These are phyloP conservation scores for Vanrija humicola DNA, from an alignment of 1,284 basidiomycete species.

Conservation along the genomic window DNA sequence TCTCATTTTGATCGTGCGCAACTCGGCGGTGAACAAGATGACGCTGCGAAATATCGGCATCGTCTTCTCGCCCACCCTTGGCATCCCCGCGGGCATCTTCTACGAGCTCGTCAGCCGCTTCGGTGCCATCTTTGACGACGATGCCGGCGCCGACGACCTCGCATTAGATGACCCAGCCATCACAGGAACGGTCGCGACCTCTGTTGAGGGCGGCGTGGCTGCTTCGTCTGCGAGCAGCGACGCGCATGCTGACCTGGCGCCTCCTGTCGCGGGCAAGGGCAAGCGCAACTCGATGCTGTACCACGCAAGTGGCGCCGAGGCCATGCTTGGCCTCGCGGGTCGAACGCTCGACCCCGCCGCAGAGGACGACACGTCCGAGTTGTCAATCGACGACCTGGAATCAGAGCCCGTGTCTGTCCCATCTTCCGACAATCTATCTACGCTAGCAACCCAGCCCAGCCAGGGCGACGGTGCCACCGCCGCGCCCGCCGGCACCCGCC, in stretches of 20 bases:
- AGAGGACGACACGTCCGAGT: constrained; percentile 12
- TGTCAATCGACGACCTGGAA: constrained; percentile 16
- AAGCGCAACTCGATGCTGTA: constrained; percentile 48
- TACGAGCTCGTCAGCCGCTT: constrained; percentile 88
- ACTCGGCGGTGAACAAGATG: constrained; percentile 93
- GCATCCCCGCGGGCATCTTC: constrained; percentile 91
- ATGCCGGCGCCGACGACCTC: constrained; percentile 36
- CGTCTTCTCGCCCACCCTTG: constrained; percentile 91
- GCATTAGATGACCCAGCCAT: constrained; percentile 8
- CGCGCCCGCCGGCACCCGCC: no score
- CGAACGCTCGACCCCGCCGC: constrained; percentile 37
- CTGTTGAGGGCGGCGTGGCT: constrained; percentile 35
- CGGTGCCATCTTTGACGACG: constrained; percentile 75
- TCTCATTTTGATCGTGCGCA: constrained; percentile 89
- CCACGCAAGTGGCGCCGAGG: constrained; percentile 43
- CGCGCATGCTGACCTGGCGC: neutral
- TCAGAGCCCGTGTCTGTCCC: constrained; percentile 3
- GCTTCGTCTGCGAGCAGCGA: neutral
- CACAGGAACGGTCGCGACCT: constrained; percentile 19
- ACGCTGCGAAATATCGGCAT: constrained; percentile 98
- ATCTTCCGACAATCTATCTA: no score
- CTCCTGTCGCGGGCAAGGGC: constrained; percentile 17
- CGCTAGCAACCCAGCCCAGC: no score
- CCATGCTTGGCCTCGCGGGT: constrained; percentile 41
- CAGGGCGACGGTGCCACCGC: no score